Evolutionary conservation across 192 early-diverging fungal species (phyloP).

Genomic region (Backusella mclennaniae): DNA sequence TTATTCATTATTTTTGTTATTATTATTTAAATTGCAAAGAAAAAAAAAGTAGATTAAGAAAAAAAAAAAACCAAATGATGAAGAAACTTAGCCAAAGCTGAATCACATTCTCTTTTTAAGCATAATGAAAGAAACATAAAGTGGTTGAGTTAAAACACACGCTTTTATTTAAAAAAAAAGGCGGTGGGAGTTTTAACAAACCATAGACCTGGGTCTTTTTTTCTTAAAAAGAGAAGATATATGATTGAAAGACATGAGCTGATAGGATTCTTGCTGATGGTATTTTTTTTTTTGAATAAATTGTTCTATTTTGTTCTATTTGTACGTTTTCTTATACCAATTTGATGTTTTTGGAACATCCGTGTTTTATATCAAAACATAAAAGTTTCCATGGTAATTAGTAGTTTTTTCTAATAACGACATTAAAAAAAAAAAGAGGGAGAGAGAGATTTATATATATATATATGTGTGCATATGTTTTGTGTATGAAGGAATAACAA

Average conservation of each 20-base stretch:
- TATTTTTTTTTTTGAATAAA: background rate
- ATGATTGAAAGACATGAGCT: background rate
- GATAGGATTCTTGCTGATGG: background rate
- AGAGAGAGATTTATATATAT: background rate
- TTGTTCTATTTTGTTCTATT: no score
- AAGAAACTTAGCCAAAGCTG: no score
- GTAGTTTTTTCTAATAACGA: background rate
- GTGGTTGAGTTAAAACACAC: background rate
- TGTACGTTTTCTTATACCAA: background rate
- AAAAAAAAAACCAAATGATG: no score
- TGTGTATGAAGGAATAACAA: background rate
- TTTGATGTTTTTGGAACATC: background rate
- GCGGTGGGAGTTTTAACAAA: background rate
- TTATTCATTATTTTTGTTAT: no score
- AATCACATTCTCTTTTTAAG: background rate
- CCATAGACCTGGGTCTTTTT: background rate
- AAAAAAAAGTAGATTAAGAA: no score
- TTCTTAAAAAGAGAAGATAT: background rate
- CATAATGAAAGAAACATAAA: background rate
- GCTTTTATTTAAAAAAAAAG: background rate
- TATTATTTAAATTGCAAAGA: no score
- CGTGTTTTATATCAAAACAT: background rate
- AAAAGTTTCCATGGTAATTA: background rate
- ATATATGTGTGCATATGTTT: background rate
- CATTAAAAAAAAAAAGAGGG: no score